phyloP scores from a whole-genome alignment of 2,329 filamentous ascomycete genomes.

The Colletotrichum cereale region DNA sequence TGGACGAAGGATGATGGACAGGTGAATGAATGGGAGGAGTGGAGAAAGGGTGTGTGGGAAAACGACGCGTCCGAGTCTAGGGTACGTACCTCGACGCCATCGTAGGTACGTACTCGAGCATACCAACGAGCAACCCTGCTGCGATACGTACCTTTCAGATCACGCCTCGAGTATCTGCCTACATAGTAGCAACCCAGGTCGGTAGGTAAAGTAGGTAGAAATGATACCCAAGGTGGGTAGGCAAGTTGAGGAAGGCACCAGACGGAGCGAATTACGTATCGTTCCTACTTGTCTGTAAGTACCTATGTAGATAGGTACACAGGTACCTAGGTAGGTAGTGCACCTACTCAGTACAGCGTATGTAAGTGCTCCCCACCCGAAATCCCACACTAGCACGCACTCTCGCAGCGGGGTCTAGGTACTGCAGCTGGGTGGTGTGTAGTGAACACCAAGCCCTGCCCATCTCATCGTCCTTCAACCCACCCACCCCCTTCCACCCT shows the following conservation, averaged over 20 bases:
- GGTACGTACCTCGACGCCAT: no score
- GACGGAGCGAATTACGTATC: slow-evolving; percentile 1
- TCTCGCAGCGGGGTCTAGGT: slow-evolving; percentile 11
- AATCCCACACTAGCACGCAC: background rate
- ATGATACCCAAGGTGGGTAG: background rate
- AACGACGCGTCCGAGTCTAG: no score
- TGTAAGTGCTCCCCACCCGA: slow-evolving; percentile 25
- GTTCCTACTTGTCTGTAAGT: background rate
- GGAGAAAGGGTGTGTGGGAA: background rate
- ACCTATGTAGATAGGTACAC: background rate
- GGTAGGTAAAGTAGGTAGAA: background rate
- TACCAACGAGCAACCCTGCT: background rate
- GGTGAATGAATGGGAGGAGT: background rate
- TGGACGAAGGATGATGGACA: background rate
- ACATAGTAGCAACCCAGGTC: no score
- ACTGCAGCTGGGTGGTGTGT: slow-evolving; percentile 7
- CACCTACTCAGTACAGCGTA: no score
- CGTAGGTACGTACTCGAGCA: background rate
- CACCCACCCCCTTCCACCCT: slow-evolving; percentile 4
- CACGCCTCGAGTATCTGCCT: no score
- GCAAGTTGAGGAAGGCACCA: background rate
- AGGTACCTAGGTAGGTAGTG: background rate
- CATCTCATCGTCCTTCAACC: slow-evolving; percentile 36
- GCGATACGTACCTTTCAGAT: background rate
- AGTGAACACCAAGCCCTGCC: slow-evolving; percentile 1